Base-by-base conservation (phyloP, 495 filamentous ascomycete species). In the Achaetomiella virescens region DNA sequence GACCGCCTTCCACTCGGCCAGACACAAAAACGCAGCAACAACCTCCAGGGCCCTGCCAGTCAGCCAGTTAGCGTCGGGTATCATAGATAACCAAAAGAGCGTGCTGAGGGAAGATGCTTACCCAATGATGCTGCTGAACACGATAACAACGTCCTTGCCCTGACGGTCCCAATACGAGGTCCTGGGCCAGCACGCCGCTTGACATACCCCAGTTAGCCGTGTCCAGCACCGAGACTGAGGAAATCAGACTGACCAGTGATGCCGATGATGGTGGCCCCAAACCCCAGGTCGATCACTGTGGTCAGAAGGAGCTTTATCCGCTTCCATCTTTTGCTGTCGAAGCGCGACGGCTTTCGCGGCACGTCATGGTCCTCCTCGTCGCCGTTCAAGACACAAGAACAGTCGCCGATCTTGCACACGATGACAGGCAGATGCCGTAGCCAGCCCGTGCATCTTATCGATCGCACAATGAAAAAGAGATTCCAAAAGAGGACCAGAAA, bases 351-450 rank as follows among this genome's bases (percentile, higher is more conserved):
- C 38, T 27, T 54, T 18, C 18, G 10, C n/a, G 12, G 46, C 9
- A 17, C 2, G 2, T 27, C 42, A 12, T 57, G 36, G 20, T 52
- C 52, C 6, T 27, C 42, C 8, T 57, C 48, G 24, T 52, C 47
- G 10, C 41, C 42, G 44, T 46, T 46, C 10, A 53, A 20, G 6
- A 21, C 49, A 18, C 57, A 63, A 9, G 11, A 12, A 5, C 37
- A 53, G n/a, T 53, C 52, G 6, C 61, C 61, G 20, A 63, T 18
- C 35, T 50, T 48, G 48, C 41, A 45, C 1, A 49, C 5, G 15
- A 63, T 21, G 25, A n/a, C 24, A 5, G 61, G 61, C 15, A 60
- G 38, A 2, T 15, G 3, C 6, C 1, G 24, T 8, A 44, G 24
- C 11, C 21, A 36, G 3, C 14, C 42, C 53, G 17, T 8, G 17